A percentile compares a stretch with the other conserved stretches of the same genome.
Evolutionary conservation across 768 basidiomycete species (phyloP).

Genomic region (Phylloporus sp.): DNA sequence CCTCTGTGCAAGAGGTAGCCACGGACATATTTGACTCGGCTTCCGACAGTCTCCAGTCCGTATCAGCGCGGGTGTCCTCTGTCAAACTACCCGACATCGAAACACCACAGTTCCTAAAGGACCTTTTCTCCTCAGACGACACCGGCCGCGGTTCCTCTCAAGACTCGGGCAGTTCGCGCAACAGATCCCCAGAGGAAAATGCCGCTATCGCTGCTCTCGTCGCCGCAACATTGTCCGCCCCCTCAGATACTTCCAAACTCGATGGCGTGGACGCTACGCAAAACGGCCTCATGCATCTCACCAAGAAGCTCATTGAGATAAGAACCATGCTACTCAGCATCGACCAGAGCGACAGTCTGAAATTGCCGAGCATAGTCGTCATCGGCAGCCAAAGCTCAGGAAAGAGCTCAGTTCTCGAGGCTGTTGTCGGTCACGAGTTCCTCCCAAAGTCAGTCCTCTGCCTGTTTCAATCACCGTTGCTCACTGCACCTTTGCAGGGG

Average conservation of each 20-base stretch:
- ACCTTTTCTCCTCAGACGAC: conserved; percentile 42
- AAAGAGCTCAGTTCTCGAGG: conserved; percentile 95
- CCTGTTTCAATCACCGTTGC: neutral
- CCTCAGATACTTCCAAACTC: conserved; percentile 47
- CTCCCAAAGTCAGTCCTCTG: conserved; percentile 82
- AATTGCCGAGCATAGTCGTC: conserved; percentile 95
- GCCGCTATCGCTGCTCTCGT: conserved; percentile 70
- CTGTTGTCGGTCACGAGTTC: conserved; percentile 97
- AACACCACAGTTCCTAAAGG: conserved; percentile 65
- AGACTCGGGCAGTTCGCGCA: conserved; percentile 34
- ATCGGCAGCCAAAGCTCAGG: conserved; percentile 98
- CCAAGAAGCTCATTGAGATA: conserved; percentile 94
- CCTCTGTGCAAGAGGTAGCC: conserved; percentile 59
- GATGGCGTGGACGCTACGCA: conserved; percentile 45
- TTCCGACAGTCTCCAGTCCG: conserved; percentile 60
- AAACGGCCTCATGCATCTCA: conserved; percentile 90
- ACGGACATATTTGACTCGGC: conserved; percentile 65
- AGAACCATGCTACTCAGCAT: conserved; percentile 91
- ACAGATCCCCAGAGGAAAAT: conserved; percentile 49
- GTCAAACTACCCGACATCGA: conserved; percentile 57
- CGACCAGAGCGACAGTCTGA: conserved; percentile 92
- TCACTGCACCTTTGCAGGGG: conserved; percentile 52
- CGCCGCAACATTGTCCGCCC: conserved; percentile 75
- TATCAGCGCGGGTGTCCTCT: conserved; percentile 55
- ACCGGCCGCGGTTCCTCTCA: conserved; percentile 33